A percentile compares a stretch with the other conserved stretches of the same genome.
Conservation (phyloP, 495 filamentous ascomycete genomes). For the Barbatosphaeria neglecta region DNA sequence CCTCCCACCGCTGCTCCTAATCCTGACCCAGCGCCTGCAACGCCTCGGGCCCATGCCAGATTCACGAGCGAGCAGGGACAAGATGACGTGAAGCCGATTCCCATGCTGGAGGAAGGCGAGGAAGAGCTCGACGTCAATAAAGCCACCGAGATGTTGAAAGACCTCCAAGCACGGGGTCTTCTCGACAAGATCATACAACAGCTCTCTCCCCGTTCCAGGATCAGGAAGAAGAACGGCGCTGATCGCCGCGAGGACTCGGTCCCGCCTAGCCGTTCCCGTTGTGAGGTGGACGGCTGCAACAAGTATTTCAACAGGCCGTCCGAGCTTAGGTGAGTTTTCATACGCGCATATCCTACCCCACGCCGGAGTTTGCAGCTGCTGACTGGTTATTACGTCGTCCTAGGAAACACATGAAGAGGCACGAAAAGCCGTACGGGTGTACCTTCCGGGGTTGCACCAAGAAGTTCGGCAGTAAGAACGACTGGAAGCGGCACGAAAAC, state of each 20-base stretch:
- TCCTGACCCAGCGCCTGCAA: not conserved
- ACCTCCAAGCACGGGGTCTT: not conserved
- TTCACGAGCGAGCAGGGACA: not conserved
- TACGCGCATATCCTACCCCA: too few species aligned
- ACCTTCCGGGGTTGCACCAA: conserved; percentile 65
- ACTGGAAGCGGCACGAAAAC: conserved; percentile 95
- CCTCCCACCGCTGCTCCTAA: not conserved
- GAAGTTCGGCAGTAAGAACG: conserved; percentile 81
- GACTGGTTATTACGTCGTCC: conserved; percentile 2
- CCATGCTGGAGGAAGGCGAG: not conserved
- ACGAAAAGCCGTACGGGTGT: conserved; percentile 79
- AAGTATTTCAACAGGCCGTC: conserved; percentile 49
- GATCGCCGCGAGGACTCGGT: not conserved
- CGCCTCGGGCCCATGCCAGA: not conserved
- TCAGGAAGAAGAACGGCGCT: not conserved
- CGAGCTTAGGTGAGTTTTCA: conserved; percentile 65
- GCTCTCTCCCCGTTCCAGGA: too few species aligned
- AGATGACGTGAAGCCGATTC: not conserved
- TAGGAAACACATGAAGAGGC: conserved; percentile 84
- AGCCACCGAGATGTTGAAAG: not conserved
- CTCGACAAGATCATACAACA: not conserved
- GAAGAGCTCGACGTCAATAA: not conserved
- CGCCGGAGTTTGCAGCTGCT: too few species aligned
- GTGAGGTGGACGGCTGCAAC: conserved; percentile 39
- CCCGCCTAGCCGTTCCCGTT: conserved; percentile 12